phyloP scores from a whole-genome alignment of 306 rosid species.

The Hylodesmum podocarpum region DNA sequence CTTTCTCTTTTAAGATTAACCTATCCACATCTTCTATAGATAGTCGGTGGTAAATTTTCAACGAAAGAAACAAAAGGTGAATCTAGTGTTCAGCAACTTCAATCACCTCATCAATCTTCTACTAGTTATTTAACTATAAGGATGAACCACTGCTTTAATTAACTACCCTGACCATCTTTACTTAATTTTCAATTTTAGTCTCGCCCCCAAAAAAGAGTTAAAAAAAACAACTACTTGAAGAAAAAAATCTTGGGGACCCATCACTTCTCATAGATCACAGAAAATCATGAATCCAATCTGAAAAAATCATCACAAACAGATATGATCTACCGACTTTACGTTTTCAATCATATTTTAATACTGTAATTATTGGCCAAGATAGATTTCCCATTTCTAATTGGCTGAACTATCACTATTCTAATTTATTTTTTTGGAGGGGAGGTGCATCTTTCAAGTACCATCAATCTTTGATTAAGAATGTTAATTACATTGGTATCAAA shows the following conservation, averaged over 20 bases:
- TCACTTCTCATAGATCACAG: constrained; percentile 36
- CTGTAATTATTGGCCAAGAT: constrained; percentile 38
- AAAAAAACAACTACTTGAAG: background rate
- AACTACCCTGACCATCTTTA: background rate
- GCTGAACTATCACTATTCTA: constrained; percentile 33
- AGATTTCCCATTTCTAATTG: constrained; percentile 38
- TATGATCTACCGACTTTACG: constrained; percentile 82
- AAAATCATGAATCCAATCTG: constrained; percentile 57
- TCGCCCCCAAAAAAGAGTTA: background rate
- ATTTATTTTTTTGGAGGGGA: background rate
- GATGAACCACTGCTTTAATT: constrained; percentile 15
- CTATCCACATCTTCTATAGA: constrained; percentile 25
- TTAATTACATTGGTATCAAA: constrained; percentile 22
- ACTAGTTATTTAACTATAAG: background rate
- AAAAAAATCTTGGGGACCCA: constrained; percentile 44
- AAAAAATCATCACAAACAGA: constrained; percentile 66
- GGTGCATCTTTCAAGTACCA: background rate
- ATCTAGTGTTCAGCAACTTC: constrained; percentile 20
- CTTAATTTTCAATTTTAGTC: background rate
- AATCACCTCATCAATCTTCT: constrained; percentile 13
- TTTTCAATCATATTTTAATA: constrained; percentile 46
- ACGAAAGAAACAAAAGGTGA: constrained; percentile 19
- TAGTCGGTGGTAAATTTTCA: constrained; percentile 50
- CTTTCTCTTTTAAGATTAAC: constrained; percentile 36
- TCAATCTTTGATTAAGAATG: constrained; percentile 26